These are phyloP conservation scores for Yamagishiella unicocca DNA, from an alignment of 139 green algal genomes.

Conservation along the genomic window DNA sequence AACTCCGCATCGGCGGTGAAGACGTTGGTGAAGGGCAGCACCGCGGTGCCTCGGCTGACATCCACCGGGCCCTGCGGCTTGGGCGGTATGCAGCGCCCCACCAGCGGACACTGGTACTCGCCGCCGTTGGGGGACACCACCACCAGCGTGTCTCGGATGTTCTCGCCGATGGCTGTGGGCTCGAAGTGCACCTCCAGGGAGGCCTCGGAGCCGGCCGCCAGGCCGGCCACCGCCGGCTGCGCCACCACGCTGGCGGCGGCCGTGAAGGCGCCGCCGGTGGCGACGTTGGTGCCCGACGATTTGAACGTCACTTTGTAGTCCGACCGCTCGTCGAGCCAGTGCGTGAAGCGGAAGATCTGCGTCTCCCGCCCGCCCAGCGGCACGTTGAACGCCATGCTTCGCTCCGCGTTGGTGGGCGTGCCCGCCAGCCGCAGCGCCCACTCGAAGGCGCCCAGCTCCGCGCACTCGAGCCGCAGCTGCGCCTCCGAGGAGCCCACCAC, in stretches of 20 bases:
- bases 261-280: slow-evolving; percentile 42
- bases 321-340: slow-evolving; percentile 79
- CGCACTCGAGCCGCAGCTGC: slow-evolving; percentile 69
- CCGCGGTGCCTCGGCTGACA: slow-evolving; percentile 62
- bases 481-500: slow-evolving; percentile 67
- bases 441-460: slow-evolving; percentile 78
- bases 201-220: slow-evolving; percentile 65
- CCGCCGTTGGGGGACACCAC: slow-evolving; percentile 66
- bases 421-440: slow-evolving; percentile 77
- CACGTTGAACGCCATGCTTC: slow-evolving; percentile 73
- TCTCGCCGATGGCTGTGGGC: slow-evolving; percentile 75
- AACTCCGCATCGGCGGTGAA: slow-evolving; percentile 79
- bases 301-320: slow-evolving; percentile 81
- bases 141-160: slow-evolving; percentile 72
- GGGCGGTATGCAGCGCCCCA: slow-evolving; percentile 77
- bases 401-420: slow-evolving; percentile 70
- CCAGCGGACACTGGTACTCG: slow-evolving; percentile 77
- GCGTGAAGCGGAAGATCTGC: slow-evolving; percentile 81
- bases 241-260: neutral
- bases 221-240: slow-evolving; percentile 38
- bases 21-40: slow-evolving; percentile 84
- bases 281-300: slow-evolving; percentile 8
- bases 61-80: slow-evolving; percentile 84
- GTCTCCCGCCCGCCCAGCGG: slow-evolving; percentile 75
- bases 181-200: slow-evolving; percentile 82